phyloP scores from a whole-genome alignment of 192 early-diverging fungal genomes.

The Gonapodya prolifera region DNA sequence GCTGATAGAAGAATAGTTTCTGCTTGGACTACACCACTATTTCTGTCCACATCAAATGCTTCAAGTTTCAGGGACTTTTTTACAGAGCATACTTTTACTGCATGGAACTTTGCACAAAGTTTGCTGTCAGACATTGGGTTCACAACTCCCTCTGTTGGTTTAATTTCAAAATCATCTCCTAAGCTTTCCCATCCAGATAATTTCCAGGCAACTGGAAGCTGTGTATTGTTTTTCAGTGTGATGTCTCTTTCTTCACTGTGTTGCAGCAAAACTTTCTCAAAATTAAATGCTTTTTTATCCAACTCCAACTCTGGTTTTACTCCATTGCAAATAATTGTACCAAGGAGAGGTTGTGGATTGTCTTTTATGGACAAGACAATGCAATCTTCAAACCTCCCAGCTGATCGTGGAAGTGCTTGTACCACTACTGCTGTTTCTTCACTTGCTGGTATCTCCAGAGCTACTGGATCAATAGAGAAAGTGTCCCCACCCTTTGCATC shows the following conservation, averaged over 20 bases:
- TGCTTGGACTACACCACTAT: conserved; percentile 26
- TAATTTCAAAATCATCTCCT: conserved; percentile 44
- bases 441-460: conserved; percentile 28
- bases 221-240: conserved; percentile 36
- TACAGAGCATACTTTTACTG: conserved; percentile 30
- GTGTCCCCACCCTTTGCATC: conserved; percentile 36
- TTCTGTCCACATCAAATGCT: conserved; percentile 24
- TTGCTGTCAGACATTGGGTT: conserved; percentile 27
- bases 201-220: conserved; percentile 38
- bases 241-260: conserved; percentile 36
- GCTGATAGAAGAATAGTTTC: conserved; percentile 39
- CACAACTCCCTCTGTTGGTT: conserved; percentile 35
- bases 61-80: conserved; percentile 38
- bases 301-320: conserved; percentile 49
- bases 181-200: conserved; percentile 36
- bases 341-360: conserved; percentile 47
- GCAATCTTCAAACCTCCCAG: conserved; percentile 33
- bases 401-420: conserved; percentile 38
- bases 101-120: conserved; percentile 40
- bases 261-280: conserved; percentile 48
- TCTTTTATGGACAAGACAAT: conserved; percentile 46
- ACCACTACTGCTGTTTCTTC: conserved; percentile 26
- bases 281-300: conserved; percentile 39
- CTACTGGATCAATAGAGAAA: conserved; percentile 42
- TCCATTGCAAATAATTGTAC: conserved; percentile 37